Conservation (phyloP, 345 rosid species). For the Gossypium anomalum region DNA sequence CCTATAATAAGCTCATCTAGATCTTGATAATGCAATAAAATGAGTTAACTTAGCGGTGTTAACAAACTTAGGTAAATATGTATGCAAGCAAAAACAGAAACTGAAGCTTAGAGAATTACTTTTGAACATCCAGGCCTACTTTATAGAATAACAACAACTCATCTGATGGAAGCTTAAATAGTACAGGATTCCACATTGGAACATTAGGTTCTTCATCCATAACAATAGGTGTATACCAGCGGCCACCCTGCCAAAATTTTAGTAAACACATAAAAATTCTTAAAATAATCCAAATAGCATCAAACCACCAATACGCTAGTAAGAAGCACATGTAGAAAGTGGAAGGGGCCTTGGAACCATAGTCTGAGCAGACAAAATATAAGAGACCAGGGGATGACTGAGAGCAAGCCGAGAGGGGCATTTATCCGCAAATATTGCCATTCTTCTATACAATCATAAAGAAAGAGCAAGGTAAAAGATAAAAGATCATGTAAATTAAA, state of each 20-base stretch:
- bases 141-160: conserved; percentile 81
- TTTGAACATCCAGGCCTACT: conserved; percentile 84
- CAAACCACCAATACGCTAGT: not conserved
- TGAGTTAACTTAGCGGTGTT: not conserved
- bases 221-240: conserved; percentile 52
- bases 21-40: not conserved
- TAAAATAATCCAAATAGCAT: not conserved
- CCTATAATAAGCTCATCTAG: no score
- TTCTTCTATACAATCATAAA: not conserved
- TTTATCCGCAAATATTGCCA: not conserved
- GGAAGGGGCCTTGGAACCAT: no score
- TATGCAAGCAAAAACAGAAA: not conserved
- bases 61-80: not conserved
- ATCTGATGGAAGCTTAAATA: conserved; percentile 68
- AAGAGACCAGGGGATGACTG: no score
- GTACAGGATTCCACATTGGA: conserved; percentile 94
- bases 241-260: conserved; percentile 46
- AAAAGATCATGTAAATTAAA: not conserved
- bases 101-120: conserved; percentile 36
- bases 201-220: conserved; percentile 67
- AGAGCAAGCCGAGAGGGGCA: no score
- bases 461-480: not conserved
- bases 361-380: no score
- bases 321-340: not conserved
- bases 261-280: not conserved